Evolutionary conservation across 331 rosid species (phyloP).

Genomic region (Rosa hybrid): DNA sequence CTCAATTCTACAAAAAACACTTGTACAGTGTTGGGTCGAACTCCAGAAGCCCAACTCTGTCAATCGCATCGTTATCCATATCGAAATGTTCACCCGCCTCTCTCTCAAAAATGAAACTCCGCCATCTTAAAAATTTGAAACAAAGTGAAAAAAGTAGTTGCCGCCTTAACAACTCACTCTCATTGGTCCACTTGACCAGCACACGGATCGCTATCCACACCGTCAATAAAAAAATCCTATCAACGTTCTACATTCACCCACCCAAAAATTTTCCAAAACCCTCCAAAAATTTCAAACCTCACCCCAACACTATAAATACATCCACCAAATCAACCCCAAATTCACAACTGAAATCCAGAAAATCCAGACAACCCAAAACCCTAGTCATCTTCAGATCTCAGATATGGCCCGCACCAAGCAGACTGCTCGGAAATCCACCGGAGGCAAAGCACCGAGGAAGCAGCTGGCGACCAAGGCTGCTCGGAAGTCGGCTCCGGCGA

Average conservation of each 20-base stretch:
- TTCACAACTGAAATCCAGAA: background rate
- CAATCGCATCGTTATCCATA: no score
- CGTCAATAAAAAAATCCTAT: background rate
- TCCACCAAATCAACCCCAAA: background rate
- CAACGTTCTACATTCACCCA: background rate
- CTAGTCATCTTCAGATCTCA: background rate
- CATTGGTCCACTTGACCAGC: background rate
- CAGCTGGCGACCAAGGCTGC: conserved; percentile 3
- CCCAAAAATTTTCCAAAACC: background rate
- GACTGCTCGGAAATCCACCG: background rate
- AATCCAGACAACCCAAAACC: background rate
- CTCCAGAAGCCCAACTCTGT: background rate
- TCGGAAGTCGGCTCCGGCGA: conserved; percentile 1
- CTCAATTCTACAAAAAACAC: no score
- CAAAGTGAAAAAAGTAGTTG: background rate
- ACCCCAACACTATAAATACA: background rate
- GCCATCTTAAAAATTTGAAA: background rate
- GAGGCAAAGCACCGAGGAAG: background rate
- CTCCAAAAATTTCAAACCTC: background rate
- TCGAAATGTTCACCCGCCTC: background rate
- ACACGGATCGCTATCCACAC: background rate
- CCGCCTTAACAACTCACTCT: background rate
- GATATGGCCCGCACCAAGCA: background rate
- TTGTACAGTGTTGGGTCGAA: no score
- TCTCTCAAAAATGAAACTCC: background rate